phyloP scores from a whole-genome alignment of 208 protist genomes.

The Balamuthia mandrillaris region DNA sequence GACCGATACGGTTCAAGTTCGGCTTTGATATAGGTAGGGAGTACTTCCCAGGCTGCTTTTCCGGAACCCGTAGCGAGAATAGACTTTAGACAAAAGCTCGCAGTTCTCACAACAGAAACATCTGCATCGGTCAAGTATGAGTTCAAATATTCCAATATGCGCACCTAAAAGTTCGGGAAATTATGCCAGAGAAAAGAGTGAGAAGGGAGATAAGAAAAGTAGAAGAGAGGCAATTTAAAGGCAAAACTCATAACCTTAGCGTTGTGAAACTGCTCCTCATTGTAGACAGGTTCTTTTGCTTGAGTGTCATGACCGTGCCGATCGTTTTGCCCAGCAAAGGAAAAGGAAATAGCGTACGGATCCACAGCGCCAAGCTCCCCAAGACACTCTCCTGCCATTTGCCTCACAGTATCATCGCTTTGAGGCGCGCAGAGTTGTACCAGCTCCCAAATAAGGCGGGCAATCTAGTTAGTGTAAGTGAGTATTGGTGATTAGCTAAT shows the following conservation, averaged over 20 bases:
- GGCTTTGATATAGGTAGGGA: conserved; percentile 3
- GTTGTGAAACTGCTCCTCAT: not conserved
- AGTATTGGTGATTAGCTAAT: too few species aligned
- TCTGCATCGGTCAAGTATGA: conserved; percentile 23
- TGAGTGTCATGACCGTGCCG: not conserved
- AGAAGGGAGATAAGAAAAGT: not conserved
- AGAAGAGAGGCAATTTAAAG: not conserved
- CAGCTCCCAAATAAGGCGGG: conserved; percentile 26
- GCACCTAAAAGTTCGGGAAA: conserved; percentile 1
- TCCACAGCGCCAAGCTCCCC: conserved; percentile 28
- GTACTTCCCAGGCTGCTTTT: not conserved
- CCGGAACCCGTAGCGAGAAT: conserved; percentile 22
- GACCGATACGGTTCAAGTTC: conserved; percentile 23
- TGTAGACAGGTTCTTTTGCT: not conserved
- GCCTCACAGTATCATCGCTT: not conserved
- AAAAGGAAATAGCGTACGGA: conserved; percentile 30
- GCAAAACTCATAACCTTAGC: conserved; percentile 17
- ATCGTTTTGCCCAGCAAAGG: not conserved
- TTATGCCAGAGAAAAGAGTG: not conserved
- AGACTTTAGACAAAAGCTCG: conserved; percentile 5
- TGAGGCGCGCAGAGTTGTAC: conserved; percentile 21
- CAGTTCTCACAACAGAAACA: not conserved
- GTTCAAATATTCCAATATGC: conserved; percentile 17
- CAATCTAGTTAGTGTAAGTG: too few species aligned
- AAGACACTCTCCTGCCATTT: conserved; percentile 34